Conservation (phyloP, 495 filamentous ascomycete species). For the Hyaloscypha variabilis region DNA sequence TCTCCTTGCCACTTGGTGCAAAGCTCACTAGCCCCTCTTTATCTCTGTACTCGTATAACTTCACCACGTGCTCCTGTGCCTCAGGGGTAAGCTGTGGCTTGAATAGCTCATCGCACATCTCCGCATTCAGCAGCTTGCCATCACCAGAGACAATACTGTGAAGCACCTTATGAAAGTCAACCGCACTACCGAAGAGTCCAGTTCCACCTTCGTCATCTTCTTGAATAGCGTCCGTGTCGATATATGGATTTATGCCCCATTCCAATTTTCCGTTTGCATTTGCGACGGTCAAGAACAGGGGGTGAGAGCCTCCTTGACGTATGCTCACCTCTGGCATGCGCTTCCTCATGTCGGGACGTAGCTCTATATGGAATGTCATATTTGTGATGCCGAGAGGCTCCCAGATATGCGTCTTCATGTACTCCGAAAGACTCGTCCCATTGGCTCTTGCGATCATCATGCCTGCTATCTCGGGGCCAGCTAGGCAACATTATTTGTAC, state of each 20-base stretch:
- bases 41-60: background rate
- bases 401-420: slow-evolving; percentile 58
- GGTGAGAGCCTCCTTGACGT: slow-evolving; percentile 27
- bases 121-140: slow-evolving; percentile 42
- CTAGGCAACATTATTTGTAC: slow-evolving; percentile 2
- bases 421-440: slow-evolving; percentile 51
- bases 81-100: slow-evolving; percentile 35
- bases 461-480: slow-evolving; percentile 51
- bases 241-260: background rate
- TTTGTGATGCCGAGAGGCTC: slow-evolving; percentile 52
- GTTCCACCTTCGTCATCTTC: slow-evolving; percentile 40
- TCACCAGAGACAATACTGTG: slow-evolving; percentile 44
- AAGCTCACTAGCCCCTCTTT: too few relatives aligned
- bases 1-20: background rate
- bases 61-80: background rate
- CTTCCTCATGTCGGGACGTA: slow-evolving; percentile 36
- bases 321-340: slow-evolving; percentile 39
- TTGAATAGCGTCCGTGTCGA: background rate
- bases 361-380: slow-evolving; percentile 52
- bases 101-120: slow-evolving; percentile 48
- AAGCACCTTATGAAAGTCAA: slow-evolving; percentile 48
- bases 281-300: slow-evolving; percentile 16
- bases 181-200: slow-evolving; percentile 40
- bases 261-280: background rate
- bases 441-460: slow-evolving; percentile 53